phyloP scores from a whole-genome alignment of 805 yeast species.

The Metschnikowia reukaufii region DNA sequence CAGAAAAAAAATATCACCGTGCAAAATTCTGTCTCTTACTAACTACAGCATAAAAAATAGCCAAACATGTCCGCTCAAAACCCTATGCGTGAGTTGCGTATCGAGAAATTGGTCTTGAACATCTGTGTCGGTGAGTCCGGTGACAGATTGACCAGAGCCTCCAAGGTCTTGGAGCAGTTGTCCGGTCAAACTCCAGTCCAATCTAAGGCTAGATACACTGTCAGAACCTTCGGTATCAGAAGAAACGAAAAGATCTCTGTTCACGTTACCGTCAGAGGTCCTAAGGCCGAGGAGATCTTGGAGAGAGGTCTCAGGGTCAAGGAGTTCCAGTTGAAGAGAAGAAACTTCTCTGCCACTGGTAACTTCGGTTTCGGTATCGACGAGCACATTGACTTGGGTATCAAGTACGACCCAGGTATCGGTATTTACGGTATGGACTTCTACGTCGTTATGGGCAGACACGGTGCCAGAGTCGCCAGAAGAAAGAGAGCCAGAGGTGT shows the following conservation, averaged over 20 bases:
- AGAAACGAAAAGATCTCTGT: conserved; percentile 99
- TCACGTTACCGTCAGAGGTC: conserved; percentile 99
- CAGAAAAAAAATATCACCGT: conserved; percentile 10
- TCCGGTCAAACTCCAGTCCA: conserved; percentile 99
- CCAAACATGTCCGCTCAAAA: conserved; percentile 55
- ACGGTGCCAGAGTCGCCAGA: conserved; percentile 98
- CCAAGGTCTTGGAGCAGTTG: conserved; percentile 99
- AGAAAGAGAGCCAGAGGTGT: conserved; percentile 91
- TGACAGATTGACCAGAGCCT: conserved; percentile 99
- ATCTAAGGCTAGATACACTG: conserved; percentile 99
- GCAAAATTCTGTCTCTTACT: background rate
- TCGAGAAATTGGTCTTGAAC: conserved; percentile 99
- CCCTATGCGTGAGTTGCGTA: conserved; percentile 98
- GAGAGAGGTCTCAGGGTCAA: conserved; percentile 99
- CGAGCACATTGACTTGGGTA: conserved; percentile 99
- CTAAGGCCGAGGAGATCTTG: conserved; percentile 96
- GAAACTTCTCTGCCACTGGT: conserved; percentile 98
- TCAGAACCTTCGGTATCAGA: conserved; percentile 99
- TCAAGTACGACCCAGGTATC: conserved; percentile 99
- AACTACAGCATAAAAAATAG: conserved; percentile 10
- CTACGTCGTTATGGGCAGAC: conserved; percentile 99
- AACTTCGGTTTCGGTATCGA: conserved; percentile 99
- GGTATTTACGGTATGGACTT: conserved; percentile 99
- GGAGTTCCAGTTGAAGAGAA: conserved; percentile 94
- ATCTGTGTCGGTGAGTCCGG: conserved; percentile 99